Percentiles rank a stretch among this genome's conserved stretches.
Evolutionary conservation across 2,329 filamentous ascomycete species (phyloP).

Genomic region (Alternaria novae-zelandiae): DNA sequence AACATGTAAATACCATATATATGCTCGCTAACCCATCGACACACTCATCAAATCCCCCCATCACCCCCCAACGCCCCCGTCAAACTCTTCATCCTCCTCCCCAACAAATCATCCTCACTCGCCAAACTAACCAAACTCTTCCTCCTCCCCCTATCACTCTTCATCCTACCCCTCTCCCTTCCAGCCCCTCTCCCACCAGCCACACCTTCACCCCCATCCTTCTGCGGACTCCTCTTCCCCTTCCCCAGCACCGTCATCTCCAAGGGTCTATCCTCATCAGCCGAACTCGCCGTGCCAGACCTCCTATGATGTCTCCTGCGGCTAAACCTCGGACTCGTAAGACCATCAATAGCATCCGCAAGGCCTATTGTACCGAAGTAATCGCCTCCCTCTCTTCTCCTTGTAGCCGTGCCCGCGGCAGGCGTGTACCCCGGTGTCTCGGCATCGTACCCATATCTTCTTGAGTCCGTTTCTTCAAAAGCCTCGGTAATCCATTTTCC

Average conservation of each 20-base stretch:
- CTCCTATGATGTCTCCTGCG: slow-evolving; percentile 54
- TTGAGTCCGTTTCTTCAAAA: slow-evolving; percentile 59
- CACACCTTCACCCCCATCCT: background rate
- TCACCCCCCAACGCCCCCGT: slow-evolving; percentile 50
- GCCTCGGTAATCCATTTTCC: slow-evolving; percentile 82
- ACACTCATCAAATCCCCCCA: slow-evolving; percentile 14
- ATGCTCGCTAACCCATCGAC: background rate
- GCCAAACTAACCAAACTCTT: slow-evolving; percentile 55
- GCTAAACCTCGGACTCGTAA: slow-evolving; percentile 44
- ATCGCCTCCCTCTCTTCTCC: slow-evolving; percentile 62
- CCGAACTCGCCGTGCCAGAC: slow-evolving; percentile 62
- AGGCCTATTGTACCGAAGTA: slow-evolving; percentile 80
- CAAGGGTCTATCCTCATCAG: slow-evolving; percentile 79
- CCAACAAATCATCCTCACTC: slow-evolving; percentile 57
- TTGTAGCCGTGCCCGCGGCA: background rate
- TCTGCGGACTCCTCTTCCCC: slow-evolving; percentile 29
- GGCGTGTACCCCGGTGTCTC: slow-evolving; percentile 24
- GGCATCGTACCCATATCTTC: slow-evolving; percentile 16
- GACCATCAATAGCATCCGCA: slow-evolving; percentile 70
- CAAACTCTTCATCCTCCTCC: slow-evolving; percentile 56
- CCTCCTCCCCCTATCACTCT: slow-evolving; percentile 39
- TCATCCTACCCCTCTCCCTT: slow-evolving; percentile 33
- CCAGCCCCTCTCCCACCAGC: background rate
- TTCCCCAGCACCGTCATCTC: slow-evolving; percentile 69
- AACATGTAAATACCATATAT: too few relatives aligned